Evolutionary conservation across 164 flowering plant genomes (phyloP), one percentile per base, ranked within the genome.

Genomic region (Kingdonia uniflora): DNA sequence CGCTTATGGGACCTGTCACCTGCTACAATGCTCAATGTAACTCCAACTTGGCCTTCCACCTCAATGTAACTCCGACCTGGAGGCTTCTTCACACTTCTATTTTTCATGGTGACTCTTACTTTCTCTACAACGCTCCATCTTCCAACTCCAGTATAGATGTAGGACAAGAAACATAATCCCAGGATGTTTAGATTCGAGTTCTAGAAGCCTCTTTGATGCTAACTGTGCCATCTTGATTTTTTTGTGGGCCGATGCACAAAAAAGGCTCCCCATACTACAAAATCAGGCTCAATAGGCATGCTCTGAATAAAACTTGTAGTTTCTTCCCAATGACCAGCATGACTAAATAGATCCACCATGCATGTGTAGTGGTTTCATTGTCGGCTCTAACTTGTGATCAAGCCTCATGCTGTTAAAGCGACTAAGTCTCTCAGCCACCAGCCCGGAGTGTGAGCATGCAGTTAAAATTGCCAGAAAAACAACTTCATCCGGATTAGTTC

Each of bases 261-360:
- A 78, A 40, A 80, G 75, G 83, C 71, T 41, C 81, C 80, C 83
- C 86, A 78, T 59, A 74, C 61, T 39, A 74, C 74, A 60, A 70
- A 69, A 71, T 78, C 77, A 52, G 86, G 76, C 33, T 52, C 54
- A 15, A 63, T 58, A 17, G 79, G 77, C 79, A 80, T 76, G 13
- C 37, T 62, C 19, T 64, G 33, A 19, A 80, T 72, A 54, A 78
- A 67, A 25, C 50, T 55, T 1, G 76, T 46, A 16, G 81, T 81
- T 57, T 78, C 73, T 25, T 70, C 61, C 16, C 76, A 69, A 44
- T 52, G 64, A 38, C 78, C 81, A 14, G 81, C 79, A 52, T 75
- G 72, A 45, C 80, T 72, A n/a, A n/a, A n/a, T n/a, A n/a, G n/a
- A n/a, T n/a, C n/a, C n/a, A n/a, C n/a, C n/a, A n/a, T n/a, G n/a